Evolutionary conservation across 2,329 filamentous ascomycete genomes (phyloP).

Genomic region (Nemania serpens): DNA sequence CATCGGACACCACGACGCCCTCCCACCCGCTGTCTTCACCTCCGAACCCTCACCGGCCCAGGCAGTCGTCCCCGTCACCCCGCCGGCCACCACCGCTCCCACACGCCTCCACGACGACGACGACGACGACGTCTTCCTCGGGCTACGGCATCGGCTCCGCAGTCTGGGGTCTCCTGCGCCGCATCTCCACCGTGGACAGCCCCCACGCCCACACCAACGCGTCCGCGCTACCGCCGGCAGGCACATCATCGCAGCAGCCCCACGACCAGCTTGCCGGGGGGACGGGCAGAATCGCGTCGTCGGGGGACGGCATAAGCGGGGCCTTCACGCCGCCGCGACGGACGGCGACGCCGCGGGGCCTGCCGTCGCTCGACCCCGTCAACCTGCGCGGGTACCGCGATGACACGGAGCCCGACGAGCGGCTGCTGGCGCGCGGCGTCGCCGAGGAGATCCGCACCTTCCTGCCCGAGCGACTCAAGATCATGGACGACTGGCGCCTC

Average conservation of each 20-base stretch:
- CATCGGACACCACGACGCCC: slow-evolving; percentile 35
- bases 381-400: slow-evolving; percentile 68
- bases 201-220: slow-evolving; percentile 8
- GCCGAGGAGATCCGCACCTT: slow-evolving; percentile 94
- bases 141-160: slow-evolving; percentile 38
- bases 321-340: slow-evolving; percentile 54
- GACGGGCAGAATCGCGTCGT: background rate
- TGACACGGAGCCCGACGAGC: slow-evolving; percentile 62
- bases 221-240: slow-evolving; percentile 21
- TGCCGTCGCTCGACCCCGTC: slow-evolving; percentile 85
- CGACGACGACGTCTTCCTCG: slow-evolving; percentile 17
- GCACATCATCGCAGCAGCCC: slow-evolving; percentile 18
- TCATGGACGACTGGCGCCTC: slow-evolving; percentile 84
- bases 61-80: slow-evolving; percentile 6
- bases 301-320: slow-evolving; percentile 56
- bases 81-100: slow-evolving; percentile 17
- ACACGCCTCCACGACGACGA: slow-evolving; percentile 17
- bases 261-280: slow-evolving; percentile 32
- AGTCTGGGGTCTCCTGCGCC: slow-evolving; percentile 65
- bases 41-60: background rate
- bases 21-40: slow-evolving; percentile 19
- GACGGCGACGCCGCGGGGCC: slow-evolving; percentile 61
- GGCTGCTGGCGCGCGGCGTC: slow-evolving; percentile 71
- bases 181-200: slow-evolving; percentile 60
- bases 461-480: slow-evolving; percentile 82